Percentiles rank a stretch among this genome's conserved stretches.
phyloP scores from a whole-genome alignment of 2,329 filamentous ascomycete genomes.

The Clarireedia homoeocarpa region DNA sequence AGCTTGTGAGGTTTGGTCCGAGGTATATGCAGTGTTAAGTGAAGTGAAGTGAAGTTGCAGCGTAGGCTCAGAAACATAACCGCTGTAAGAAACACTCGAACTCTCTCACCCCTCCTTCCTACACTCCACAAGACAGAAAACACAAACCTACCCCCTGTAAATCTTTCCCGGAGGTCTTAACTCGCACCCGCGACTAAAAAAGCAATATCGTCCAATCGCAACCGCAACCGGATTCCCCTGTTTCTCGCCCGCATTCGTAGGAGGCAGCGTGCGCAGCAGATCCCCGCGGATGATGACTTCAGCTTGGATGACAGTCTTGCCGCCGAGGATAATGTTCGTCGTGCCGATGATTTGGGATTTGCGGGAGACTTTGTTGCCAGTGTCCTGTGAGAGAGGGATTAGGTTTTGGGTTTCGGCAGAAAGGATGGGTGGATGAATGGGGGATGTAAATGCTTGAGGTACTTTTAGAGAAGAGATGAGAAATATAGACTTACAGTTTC shows the following conservation, averaged over 20 bases:
- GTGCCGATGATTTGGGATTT: conserved; percentile 88
- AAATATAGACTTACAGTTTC: conserved; percentile 64
- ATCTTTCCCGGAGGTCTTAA: conserved; percentile 77
- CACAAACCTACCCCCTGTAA: conserved; percentile 54
- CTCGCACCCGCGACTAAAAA: conserved; percentile 70
- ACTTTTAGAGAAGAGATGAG: conserved; percentile 4
- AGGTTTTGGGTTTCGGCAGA: not conserved
- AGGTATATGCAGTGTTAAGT: no score
- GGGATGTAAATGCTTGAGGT: not conserved
- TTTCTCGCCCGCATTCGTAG: conserved; percentile 32
- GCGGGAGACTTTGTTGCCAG: conserved; percentile 95
- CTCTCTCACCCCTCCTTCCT: no score
- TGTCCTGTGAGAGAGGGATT: conserved; percentile 54
- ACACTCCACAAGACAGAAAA: conserved; percentile 9
- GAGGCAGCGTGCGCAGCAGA: conserved; percentile 53
- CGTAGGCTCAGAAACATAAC: no score
- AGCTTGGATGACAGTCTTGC: conserved; percentile 91
- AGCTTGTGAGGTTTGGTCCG: no score
- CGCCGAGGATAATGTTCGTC: conserved; percentile 94
- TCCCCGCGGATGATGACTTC: conserved; percentile 93
- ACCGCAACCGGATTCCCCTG: conserved; percentile 48
- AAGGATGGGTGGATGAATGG: not conserved
- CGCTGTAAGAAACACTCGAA: no score
- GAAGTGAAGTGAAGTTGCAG: not conserved
- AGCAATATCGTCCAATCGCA: conserved; percentile 84